Base-by-base conservation (phyloP, 1,284 basidiomycete species). In the Vanrija sp. region DNA sequence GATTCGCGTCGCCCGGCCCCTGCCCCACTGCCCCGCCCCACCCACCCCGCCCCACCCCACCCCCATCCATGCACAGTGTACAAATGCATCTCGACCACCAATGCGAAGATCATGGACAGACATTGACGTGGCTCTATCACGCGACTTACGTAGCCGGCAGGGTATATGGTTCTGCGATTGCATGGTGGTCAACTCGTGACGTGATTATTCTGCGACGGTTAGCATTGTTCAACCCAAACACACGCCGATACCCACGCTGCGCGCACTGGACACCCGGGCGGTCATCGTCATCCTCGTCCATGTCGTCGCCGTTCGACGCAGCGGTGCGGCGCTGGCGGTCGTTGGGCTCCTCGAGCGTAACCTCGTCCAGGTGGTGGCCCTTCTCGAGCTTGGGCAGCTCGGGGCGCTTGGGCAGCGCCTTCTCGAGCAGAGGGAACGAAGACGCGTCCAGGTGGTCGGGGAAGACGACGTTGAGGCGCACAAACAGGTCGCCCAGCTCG, bases 401-500 rank as follows among this genome's bases (percentile, higher is more conserved):
- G 51, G 79, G 81, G 51, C 96, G 86, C 15, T 89, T 81, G 16
- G 94, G 90, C 1, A 99, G 83, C 12, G 90, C 94, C 55, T 83
- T 76, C 77, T 99, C 95, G 57, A 99, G 85, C 18, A 86, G 77
- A 20, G 83, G 80, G 65, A 93, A 86, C 45, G 81, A 78, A 37
- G 81, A 78, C 27, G 84, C 78, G 56, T 88, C 83, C 72, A 99
- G 84, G 49, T 78, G 71, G 35, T 93, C 88, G 53, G 96, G 96
- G 85, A 98, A 99, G 58, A 82, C 83, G 70, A 99, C 89, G 63
- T 81, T 82, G 65, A 98, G 78, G 69, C 87, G 88, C 77, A 98
- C 82, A 74, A 87, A 94, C 61, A 99, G 82, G 77, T 98, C 93
- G 41, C 96, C 96, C 46, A 86, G 83, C 73, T 98, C 94, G 78